A percentile compares a stretch with the other conserved stretches of the same genome.
Conservation (phyloP, 768 basidiomycete genomes). For the Pisolithus marmoratus region DNA sequence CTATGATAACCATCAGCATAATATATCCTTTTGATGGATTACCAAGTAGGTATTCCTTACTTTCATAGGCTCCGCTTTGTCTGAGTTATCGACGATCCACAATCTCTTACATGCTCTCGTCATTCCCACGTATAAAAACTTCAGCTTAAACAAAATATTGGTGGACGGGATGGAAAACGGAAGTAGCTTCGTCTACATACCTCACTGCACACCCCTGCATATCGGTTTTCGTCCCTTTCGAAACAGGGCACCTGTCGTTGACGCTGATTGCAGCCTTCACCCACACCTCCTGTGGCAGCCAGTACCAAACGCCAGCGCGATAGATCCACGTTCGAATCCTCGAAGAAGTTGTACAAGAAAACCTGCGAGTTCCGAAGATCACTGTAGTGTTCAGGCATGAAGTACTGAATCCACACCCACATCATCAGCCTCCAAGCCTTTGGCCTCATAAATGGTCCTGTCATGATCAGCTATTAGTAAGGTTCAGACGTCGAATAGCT, state of each 20-base stretch:
- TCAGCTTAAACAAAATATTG: constrained; percentile 37
- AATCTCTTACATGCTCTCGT: constrained; percentile 64
- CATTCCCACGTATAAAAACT: constrained; percentile 64
- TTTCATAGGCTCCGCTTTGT: constrained; percentile 52
- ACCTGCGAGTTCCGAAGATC: constrained; percentile 39
- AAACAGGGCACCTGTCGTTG: constrained; percentile 38
- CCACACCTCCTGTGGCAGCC: constrained; percentile 30
- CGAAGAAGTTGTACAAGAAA: constrained; percentile 69
- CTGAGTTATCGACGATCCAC: constrained; percentile 63
- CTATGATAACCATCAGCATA: constrained; percentile 26
- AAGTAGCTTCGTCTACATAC: constrained; percentile 24
- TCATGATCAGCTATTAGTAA: neutral
- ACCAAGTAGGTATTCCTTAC: constrained; percentile 25
- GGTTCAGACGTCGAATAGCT: neutral
- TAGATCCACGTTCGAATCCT: constrained; percentile 47
- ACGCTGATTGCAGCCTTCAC: constrained; percentile 7
- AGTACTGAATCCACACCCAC: neutral
- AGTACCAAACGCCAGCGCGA: constrained; percentile 59
- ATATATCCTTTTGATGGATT: too few relatives aligned
- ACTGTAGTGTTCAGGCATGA: neutral
- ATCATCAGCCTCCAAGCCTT: constrained; percentile 7
- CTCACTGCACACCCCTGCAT: constrained; percentile 54
- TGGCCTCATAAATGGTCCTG: constrained; percentile 10
- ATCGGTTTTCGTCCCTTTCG: constrained; percentile 36
- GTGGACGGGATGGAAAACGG: neutral